These are phyloP conservation scores for Nasturtium officinale DNA, from an alignment of 345 rosid genomes.

Conservation along the genomic window DNA sequence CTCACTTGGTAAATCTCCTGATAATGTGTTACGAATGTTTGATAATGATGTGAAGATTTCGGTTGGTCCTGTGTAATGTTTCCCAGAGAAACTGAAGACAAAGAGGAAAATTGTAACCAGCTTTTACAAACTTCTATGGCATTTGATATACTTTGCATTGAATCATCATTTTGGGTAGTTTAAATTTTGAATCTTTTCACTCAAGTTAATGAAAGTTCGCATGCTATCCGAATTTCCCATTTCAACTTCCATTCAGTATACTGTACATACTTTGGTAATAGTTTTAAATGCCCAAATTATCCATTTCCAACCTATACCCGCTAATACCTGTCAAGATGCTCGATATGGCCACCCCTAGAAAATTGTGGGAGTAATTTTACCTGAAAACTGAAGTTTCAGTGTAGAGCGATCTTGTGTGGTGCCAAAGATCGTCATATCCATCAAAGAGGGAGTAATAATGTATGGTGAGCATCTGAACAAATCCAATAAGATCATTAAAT, in stretches of 20 bases:
- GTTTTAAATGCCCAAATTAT: not conserved
- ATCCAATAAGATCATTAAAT: not conserved
- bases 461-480: slow-evolving; percentile 82
- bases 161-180: not conserved
- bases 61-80: slow-evolving; percentile 56
- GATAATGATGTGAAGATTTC: slow-evolving; percentile 62
- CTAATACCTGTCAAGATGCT: not conserved
- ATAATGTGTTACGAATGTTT: slow-evolving; percentile 66
- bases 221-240: not conserved
- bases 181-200: no score
- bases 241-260: not conserved
- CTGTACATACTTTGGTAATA: no score
- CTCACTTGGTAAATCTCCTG: slow-evolving; percentile 83
- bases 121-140: not conserved
- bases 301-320: not conserved
- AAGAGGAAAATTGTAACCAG: not conserved
- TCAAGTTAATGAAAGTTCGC: not conserved
- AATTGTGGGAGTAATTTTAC: slow-evolving; percentile 42
- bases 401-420: slow-evolving; percentile 65
- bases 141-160: no score
- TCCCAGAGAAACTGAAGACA: slow-evolving; percentile 58
- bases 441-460: slow-evolving; percentile 92
- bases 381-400: slow-evolving; percentile 70
- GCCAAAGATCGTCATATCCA: slow-evolving; percentile 88
- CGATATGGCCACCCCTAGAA: not conserved